Conservation (phyloP, 2,329 filamentous ascomycete genomes). For the Talaromyces sp. region DNA sequence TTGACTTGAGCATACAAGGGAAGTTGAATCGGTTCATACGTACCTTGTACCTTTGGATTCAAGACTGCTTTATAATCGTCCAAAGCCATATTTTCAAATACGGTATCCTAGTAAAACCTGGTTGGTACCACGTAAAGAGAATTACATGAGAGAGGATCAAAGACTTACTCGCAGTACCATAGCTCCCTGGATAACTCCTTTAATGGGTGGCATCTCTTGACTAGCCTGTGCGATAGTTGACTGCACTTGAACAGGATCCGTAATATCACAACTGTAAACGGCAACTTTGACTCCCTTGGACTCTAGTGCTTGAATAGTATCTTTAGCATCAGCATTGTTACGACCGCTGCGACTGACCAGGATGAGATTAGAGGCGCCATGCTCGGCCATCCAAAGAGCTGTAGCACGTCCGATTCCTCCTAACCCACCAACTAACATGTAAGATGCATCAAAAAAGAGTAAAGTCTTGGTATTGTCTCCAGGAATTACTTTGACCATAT, state of each 20-base stretch:
- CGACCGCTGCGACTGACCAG: constrained; percentile 27
- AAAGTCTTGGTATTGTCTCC: constrained; percentile 22
- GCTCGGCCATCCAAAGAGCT: constrained; percentile 25
- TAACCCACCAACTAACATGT: constrained; percentile 20
- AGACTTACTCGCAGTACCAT: constrained; percentile 29
- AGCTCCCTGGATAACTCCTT: constrained; percentile 34
- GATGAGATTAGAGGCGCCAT: constrained; percentile 30
- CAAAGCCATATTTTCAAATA: constrained; percentile 44
- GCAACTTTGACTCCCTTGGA: not conserved
- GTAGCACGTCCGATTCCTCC: constrained; percentile 28
- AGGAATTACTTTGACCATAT: constrained; percentile 16
- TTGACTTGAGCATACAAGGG: not conserved
- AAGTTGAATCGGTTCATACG: not conserved
- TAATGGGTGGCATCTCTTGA: constrained; percentile 29
- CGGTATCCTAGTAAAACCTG: not conserved
- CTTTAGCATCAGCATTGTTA: not conserved
- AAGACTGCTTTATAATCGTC: constrained; percentile 40
- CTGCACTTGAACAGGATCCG: constrained; percentile 25
- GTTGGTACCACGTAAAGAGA: not conserved
- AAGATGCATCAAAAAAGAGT: constrained; percentile 24
- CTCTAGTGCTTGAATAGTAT: not conserved
- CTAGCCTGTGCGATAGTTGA: constrained; percentile 21
- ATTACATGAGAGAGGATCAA: not conserved
- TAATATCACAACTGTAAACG: constrained; percentile 9
- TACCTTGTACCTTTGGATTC: constrained; percentile 40